Base-by-base conservation (phyloP, 306 rosid genomes). In the Begonia masoniana region DNA sequence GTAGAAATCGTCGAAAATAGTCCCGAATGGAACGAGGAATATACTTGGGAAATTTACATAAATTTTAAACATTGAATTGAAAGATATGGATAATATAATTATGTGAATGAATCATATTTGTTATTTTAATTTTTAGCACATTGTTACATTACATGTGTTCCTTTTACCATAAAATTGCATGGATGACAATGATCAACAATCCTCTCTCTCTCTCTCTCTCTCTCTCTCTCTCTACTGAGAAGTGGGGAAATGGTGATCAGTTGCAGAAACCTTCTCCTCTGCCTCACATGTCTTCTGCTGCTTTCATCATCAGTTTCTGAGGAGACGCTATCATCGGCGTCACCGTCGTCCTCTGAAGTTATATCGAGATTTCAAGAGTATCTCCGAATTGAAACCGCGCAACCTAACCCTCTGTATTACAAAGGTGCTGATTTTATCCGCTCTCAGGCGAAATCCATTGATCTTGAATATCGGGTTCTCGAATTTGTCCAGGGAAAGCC, bases 371-470 rank as follows among this genome's bases (percentile, higher is more conserved):
- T 89, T 68, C 97, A 81, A 24, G 70, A 70, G n/a, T 89, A 83
- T 71, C 94, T 91, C 10, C 76, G 53, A 71, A 83, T 91, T 80
- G 66, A 85, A 73, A 85, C 97, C 0, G 78, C 88, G 12, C 97
- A 91, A 1, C 97, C 97, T 0, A 67, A 13, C 2, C 97, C 97
- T n/a, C 58, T 50, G 0, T 91, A 91, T 77, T 7, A 54, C 0
- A 69, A 91, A 73, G 78, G 79, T 7, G 61, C 80, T 2, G 67
- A 76, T 2, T 85, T 91, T 67, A 74, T 91, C 17, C 23, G 62
- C 50, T 65, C 82, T 8, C 69, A 75, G 54, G 92, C 94, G 52
- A 56, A 69, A 41, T 68, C 82, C 1, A 73, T 91, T 23, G 78
- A 94, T 9, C 96, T 91, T 26, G 69, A 91, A 47, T 73, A 70